phyloP scores from a whole-genome alignment of 2,329 filamentous ascomycete genomes.

The Calcarisporium arbuscula region DNA sequence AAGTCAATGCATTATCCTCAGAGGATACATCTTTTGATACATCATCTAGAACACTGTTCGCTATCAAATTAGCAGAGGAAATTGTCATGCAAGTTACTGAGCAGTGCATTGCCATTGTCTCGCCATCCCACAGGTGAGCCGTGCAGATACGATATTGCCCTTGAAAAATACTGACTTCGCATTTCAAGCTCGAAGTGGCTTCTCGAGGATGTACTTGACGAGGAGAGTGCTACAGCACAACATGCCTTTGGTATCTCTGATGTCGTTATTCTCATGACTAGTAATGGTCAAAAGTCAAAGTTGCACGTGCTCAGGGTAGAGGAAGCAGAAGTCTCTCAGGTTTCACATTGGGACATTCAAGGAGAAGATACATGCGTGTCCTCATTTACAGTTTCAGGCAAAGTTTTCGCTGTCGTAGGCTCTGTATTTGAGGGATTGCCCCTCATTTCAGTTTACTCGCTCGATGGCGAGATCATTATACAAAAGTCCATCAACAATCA shows the following conservation, averaged over 20 bases:
- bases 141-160: background rate
- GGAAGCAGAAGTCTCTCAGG: slow-evolving; percentile 20
- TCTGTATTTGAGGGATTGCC: slow-evolving; percentile 25
- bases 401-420: slow-evolving; percentile 26
- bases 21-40: slow-evolving; percentile 43
- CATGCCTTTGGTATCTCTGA: slow-evolving; percentile 35
- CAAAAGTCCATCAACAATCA: slow-evolving; percentile 8
- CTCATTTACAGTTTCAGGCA: slow-evolving; percentile 20
- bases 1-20: slow-evolving; percentile 35
- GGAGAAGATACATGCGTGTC: slow-evolving; percentile 46
- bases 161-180: slow-evolving; percentile 3
- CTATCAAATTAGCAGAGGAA: slow-evolving; percentile 27
- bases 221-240: slow-evolving; percentile 24
- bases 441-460: slow-evolving; percentile 25
- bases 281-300: slow-evolving; percentile 27
- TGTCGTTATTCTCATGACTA: slow-evolving; percentile 36
- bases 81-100: slow-evolving; percentile 51
- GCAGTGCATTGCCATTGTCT: slow-evolving; percentile 33
- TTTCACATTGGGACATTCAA: slow-evolving; percentile 26
- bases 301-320: slow-evolving; percentile 34
- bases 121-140: slow-evolving; percentile 28
- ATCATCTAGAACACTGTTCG: slow-evolving; percentile 44
- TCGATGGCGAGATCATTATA: slow-evolving; percentile 17
- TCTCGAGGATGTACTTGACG: slow-evolving; percentile 25
- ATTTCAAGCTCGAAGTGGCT: slow-evolving; percentile 20